Evolutionary conservation across 306 rosid genomes (phyloP).

Genomic region (Vicia villosa): DNA sequence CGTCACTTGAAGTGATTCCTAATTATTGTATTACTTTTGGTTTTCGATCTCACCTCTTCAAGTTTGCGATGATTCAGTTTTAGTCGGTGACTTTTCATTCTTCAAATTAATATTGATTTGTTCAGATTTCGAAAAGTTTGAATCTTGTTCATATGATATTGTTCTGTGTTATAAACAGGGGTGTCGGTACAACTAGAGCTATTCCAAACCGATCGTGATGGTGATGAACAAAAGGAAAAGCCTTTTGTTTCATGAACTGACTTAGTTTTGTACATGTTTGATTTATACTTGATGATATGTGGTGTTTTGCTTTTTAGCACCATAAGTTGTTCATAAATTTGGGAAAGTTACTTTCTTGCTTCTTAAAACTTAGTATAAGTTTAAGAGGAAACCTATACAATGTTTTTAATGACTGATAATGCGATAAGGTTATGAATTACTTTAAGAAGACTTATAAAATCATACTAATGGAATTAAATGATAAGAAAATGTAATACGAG

Average conservation of each 20-base stretch:
- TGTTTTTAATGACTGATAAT: background rate
- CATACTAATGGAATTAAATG: background rate
- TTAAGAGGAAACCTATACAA: background rate
- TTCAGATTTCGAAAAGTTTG: no score
- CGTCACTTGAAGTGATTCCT: no score
- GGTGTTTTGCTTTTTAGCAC: conserved; percentile 6
- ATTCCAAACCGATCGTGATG: conserved; percentile 82
- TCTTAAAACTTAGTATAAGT: background rate
- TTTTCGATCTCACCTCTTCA: no score
- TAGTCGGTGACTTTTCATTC: no score
- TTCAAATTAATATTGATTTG: no score
- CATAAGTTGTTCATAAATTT: background rate
- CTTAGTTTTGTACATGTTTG: conserved; percentile 79
- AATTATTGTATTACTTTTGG: no score
- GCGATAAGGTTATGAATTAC: background rate
- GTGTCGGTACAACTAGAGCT: conserved; percentile 95
- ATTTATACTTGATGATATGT: conserved; percentile 13
- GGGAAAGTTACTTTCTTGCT: conserved; percentile 10
- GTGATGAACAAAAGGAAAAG: conserved; percentile 67
- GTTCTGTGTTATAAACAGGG: no score
- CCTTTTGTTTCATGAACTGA: conserved; percentile 78
- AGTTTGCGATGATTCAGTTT: no score
- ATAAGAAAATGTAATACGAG: background rate
- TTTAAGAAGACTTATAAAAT: background rate
- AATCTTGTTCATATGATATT: no score